Evolutionary conservation across 106 monocot genomes (phyloP), one percentile per base, ranked within the genome.

Genomic region (Apostasia shenzhenica): DNA sequence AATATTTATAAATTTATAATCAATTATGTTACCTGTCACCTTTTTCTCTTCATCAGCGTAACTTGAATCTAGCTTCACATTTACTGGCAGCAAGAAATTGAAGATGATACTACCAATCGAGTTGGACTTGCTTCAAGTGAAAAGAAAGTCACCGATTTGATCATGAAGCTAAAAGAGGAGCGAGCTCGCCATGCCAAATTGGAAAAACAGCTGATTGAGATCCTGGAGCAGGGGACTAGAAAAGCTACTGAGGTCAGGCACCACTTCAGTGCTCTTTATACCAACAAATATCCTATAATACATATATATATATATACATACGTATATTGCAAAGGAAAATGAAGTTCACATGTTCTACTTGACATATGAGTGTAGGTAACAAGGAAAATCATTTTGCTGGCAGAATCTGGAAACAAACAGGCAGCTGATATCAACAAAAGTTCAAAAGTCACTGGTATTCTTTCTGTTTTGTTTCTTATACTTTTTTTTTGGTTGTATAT

Each of bases 51-150:
- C 50, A 50, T 5, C 8, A 50, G 26, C 26, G 26, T 26, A 26
- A 26, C 14, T 3, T 3, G 14, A 12, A 13, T 14, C n/a, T 57
- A 4, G 14, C 14, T 14, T 12, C 26, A 26, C 26, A 26, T 26
- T 26, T 26, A 26, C 26, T 57, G 57, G 77, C 68, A 80, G 67
- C 48, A 75, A 50, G 80, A 85, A 55, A 74, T 72, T 58, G 79
- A 85, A 45, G 75, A 65, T 68, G 75, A 65, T 68, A 77, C 77
- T 12, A 64, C 47, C 5, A 66, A 74, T 61, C 76, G 78, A 45
- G 82, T 76, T 54, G 80, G 73, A 69, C 68, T 82, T 72, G 77
- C 82, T 9, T 75, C 76, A 47, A 80, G 80, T 78, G 89, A 85
- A 57, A 76, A 81, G 40, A 77, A 73, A 61, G 60, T 89, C 13